Evolutionary conservation across 1,284 basidiomycete genomes (phyloP), one percentile per base, ranked within the genome.

Genomic region (Tremellales sp.): DNA sequence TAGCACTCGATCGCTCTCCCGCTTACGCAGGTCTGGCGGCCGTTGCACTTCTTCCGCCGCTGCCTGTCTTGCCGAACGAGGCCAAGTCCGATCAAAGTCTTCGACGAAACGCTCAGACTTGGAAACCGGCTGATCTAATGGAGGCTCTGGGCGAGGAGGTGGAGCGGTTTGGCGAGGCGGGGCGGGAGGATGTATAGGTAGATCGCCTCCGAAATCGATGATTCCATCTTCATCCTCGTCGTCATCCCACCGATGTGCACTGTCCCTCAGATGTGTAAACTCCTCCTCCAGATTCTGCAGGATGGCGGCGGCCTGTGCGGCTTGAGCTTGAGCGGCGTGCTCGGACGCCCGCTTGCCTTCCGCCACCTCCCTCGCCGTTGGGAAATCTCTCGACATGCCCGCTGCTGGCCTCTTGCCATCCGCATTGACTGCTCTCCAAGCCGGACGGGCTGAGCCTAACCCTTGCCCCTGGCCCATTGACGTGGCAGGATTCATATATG

Each of bases 191-290:
- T 58, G 84, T 76, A 92, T 92, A 67, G 89, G 86, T 41, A 84
- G 82, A 5, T 90, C 90, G 67, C 96, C 92, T 4, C 83, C 90
- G 67, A 96, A 96, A 69, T 96, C 90, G 62, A 96, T 88, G 35
- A 91, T 85, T 36, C 85, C 87, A 60, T 83, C 86, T 31, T 94
- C 87, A 62, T 90, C 88, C 51, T 91, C 87, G 57, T 94, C 91
- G 70, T 90, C 89, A 80, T 96, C 92, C 92, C 92, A 97, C 67
- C 94, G 89, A 68, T 91, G 88, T 4, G 87, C 84, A 64, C 92
- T 91, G 40, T 90, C 88, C 75, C 93, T 84, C 41, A 96, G 76
- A 73, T 94, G 91, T 2, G 89, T 84, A 72, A 97, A 97, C 2
- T 89, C 86, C 72, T n/a, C n/a, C n/a, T 94, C 91, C n/a, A 79